Evolutionary conservation across 83 land plant genomes (phyloP), one percentile per base, ranked within the genome.

Genomic region (Picea abies): DNA sequence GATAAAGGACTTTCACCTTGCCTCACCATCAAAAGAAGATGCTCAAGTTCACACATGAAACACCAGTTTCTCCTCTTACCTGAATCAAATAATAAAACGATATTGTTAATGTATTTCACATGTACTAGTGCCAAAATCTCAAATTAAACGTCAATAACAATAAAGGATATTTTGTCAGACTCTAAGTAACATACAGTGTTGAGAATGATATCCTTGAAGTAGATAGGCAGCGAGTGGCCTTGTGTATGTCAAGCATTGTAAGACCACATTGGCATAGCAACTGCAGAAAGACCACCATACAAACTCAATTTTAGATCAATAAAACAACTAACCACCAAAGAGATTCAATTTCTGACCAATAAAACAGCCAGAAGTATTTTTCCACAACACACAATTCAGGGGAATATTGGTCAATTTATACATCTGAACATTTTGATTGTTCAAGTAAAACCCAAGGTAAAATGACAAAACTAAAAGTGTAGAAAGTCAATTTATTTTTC

Each of bases 241-340:
- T 81, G 98, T 96, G 81, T 82, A 88, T 37, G 90, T 90, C 67
- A 96, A 84, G 84, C 98, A 94, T 81, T 96, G 98, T 39, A 96
- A 83, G 5, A 96, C 91, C 73, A 93, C 98, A 89, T 94, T 96
- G 9, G 98, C 98, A 90, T 95, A 96, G 87, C 98, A 96, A 84
- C 98, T 96, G 97, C 91, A 86, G 65, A 63, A 80, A 26, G 10
- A 22, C 41, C 23, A 78, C 37, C 78, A 47, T 67, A 49, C 29
- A 64, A 35, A 56, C 58, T 56, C 58, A 56, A 56, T 12, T 56
- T 56, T 56, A 56, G 58, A 56, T 56, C 14, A 56, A 12, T 56
- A 56, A 56, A 56, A 56, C 58, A 56, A 56, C 58, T 56, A 56
- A 73, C 77, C 77, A 73, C 9, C 1, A 22, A 73, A 73, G 47